Conservation (phyloP, 2,329 filamentous ascomycete genomes). For the Aulographum hederae region DNA sequence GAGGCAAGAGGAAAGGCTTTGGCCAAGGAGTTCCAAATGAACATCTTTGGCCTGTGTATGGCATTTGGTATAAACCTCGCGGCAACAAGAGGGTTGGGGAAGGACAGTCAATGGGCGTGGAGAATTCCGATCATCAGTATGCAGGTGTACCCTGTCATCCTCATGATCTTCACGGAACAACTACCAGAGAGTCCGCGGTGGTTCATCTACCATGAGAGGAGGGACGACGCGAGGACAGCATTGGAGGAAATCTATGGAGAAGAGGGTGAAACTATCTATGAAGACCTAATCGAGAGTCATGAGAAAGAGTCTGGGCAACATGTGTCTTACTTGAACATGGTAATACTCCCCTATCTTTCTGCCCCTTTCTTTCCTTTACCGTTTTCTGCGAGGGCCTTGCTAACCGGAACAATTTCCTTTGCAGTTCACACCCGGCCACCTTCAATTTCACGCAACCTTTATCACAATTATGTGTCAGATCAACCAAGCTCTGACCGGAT, state of each 20-base stretch:
- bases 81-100: constrained; percentile 34
- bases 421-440: constrained; percentile 31
- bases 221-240: constrained; percentile 34
- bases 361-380: no score
- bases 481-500: constrained; percentile 40
- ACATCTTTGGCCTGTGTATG: constrained; percentile 43
- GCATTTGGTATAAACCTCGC: constrained; percentile 41
- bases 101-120: constrained; percentile 42
- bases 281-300: constrained; percentile 31
- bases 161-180: constrained; percentile 32
- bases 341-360: no score
- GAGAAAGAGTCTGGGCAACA: constrained; percentile 28
- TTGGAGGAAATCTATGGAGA: not conserved
- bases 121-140: constrained; percentile 40
- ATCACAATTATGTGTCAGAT: constrained; percentile 44
- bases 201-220: constrained; percentile 54
- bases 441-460: constrained; percentile 41
- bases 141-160: constrained; percentile 37
- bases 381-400: no score
- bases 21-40: constrained; percentile 45
- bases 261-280: constrained; percentile 21
- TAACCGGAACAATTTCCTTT: no score
- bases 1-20: constrained; percentile 37
- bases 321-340: constrained; percentile 39
- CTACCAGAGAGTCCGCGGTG: constrained; percentile 54